These are phyloP conservation scores for Tagetes patula DNA, from an alignment of 129 eudicot genomes.

Conservation along the genomic window DNA sequence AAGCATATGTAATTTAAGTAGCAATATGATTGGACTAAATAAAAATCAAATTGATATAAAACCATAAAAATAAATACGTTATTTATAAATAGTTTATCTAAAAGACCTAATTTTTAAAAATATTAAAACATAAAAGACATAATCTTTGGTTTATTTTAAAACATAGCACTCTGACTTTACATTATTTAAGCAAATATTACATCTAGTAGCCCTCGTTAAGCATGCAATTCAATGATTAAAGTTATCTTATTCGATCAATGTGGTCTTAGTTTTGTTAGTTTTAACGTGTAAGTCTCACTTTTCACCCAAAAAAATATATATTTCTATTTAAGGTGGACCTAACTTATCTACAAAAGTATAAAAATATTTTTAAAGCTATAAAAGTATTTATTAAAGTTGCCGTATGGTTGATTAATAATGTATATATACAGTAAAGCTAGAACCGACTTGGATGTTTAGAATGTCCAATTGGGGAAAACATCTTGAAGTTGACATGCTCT, in stretches of 20 bases:
- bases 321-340: neutral
- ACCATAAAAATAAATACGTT: too few relatives aligned
- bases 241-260: neutral
- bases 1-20: neutral
- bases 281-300: constrained; percentile 14
- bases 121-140: too few relatives aligned
- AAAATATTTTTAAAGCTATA: neutral
- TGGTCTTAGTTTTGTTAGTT: neutral
- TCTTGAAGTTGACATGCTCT: too few relatives aligned
- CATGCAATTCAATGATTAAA: neutral
- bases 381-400: neutral
- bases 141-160: too few relatives aligned
- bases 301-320: neutral
- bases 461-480: neutral
- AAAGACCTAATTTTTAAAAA: too few relatives aligned
- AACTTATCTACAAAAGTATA: neutral
- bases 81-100: too few relatives aligned
- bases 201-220: neutral
- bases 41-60: too few relatives aligned
- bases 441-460: constrained; percentile 7
- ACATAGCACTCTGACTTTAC: too few relatives aligned
- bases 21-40: neutral
- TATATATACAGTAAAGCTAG: neutral
- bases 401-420: too few relatives aligned
- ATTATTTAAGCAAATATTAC: neutral